These are phyloP conservation scores for Curvularia sp. DNA, from an alignment of 2,329 filamentous ascomycete species.

Conservation along the genomic window DNA sequence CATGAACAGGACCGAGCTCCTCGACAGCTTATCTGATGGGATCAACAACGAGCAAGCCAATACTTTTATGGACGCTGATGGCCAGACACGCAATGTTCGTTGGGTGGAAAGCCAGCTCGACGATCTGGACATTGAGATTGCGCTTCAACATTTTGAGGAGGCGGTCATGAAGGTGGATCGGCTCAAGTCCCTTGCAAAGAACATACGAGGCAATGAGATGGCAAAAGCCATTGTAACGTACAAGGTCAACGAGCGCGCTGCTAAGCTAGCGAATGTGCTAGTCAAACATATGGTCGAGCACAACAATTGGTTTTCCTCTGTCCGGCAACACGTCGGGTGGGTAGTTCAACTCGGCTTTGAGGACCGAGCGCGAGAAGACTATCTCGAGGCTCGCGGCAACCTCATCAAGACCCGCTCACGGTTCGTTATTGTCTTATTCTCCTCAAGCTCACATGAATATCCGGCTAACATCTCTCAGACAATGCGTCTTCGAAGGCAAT, in stretches of 20 bases:
- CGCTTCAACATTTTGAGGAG: conserved; percentile 84
- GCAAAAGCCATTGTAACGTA: conserved; percentile 92
- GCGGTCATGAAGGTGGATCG: conserved; percentile 86
- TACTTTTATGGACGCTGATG: conserved; percentile 93
- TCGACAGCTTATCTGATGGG: conserved; percentile 72
- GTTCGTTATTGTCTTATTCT: conserved; percentile 54
- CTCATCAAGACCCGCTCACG: conserved; percentile 83
- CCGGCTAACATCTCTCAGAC: conserved; percentile 57
- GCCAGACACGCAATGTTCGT: conserved; percentile 92
- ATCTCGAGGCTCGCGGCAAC: conserved; percentile 78
- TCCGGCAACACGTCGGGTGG: conserved; percentile 83
- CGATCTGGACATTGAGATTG: conserved; percentile 94
- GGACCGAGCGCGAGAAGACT: conserved; percentile 85
- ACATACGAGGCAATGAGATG: conserved; percentile 82
- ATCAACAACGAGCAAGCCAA: conserved; percentile 73
- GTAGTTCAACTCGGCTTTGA: conserved; percentile 87
- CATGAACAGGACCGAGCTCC: conserved; percentile 77
- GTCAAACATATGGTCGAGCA: conserved; percentile 78
- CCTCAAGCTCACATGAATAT: not conserved
- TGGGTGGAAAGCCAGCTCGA: conserved; percentile 97
- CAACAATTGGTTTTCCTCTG: conserved; percentile 77
- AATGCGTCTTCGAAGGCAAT: conserved; percentile 94
- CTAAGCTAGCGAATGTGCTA: conserved; percentile 76
- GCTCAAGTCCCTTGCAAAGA: conserved; percentile 77
- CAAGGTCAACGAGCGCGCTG: conserved; percentile 86